Evolutionary conservation across 768 basidiomycete species (phyloP), one percentile per base, ranked within the genome.

Genomic region (Sarcodon sp.): DNA sequence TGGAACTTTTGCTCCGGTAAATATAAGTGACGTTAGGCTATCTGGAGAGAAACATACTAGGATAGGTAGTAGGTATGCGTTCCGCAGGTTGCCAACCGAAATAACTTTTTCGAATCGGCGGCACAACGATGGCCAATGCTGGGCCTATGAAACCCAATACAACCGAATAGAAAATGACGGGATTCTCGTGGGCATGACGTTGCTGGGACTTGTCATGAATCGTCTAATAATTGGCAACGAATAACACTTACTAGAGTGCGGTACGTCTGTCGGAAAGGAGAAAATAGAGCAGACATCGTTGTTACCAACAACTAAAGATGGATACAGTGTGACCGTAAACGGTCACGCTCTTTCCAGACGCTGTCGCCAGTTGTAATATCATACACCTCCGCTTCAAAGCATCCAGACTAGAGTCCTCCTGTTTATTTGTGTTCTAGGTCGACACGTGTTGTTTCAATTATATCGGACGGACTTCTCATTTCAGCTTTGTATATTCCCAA

Each of bases 101-200:
- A 27, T 27, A 27, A n/a, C 69, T 67, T 57, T 76, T 70, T 49
- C 87, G 83, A 53, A 92, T 72, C 15, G 88, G 85, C n/a, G 90
- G 90, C 13, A 92, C 72, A 37, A 70, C 67, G 38, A 87, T 54
- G 38, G 81, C 81, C 64, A 90, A 66, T 21, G 82, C 67, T 9
- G 90, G 90, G 1, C 90, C 90, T 56, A 80, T 72, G 49, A 69
- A 56, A 46, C 89, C 90, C 49, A 94, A 66, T 44, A 80, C 64
- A 60, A 80, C 72, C 9, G 90, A 90, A 66, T 81, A 94, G 71
- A 92, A 92, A 63, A 92, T 77, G 63, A 89, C 86, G 31, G 90
- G 90, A 57, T 76, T 79, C 66, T 94, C 90, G 66, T 94, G 90
- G 35, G 90, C 88, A 56, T 83, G 78, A 43, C 84, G 78, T 89